Percentiles rank a stretch among this genome's conserved stretches.
Evolutionary conservation across 164 flowering plant genomes (phyloP).

Genomic region (Buxus sempervirens): DNA sequence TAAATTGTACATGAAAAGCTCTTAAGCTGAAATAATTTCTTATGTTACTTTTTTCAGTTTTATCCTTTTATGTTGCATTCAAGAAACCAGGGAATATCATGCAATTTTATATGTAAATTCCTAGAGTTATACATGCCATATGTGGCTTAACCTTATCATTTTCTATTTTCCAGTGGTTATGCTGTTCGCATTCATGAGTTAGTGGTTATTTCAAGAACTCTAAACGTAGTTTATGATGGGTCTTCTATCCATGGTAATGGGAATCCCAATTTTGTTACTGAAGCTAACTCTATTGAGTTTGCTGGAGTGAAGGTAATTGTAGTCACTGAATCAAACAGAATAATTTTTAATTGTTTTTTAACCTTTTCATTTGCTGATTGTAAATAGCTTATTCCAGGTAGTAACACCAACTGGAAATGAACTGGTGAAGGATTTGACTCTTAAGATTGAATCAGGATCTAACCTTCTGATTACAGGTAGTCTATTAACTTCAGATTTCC

Average conservation of each 20-base stretch:
- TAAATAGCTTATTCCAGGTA: slow-evolving; percentile 51
- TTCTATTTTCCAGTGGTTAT: slow-evolving; percentile 71
- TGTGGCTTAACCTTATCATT: background rate
- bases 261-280: slow-evolving; percentile 65
- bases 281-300: slow-evolving; percentile 42
- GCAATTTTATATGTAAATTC: background rate
- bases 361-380: background rate
- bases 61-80: no score
- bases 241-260: slow-evolving; percentile 47
- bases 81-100: no score
- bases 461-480: slow-evolving; percentile 96
- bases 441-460: slow-evolving; percentile 82
- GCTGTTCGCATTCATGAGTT: slow-evolving; percentile 98
- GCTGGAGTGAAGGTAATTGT: slow-evolving; percentile 10
- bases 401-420: slow-evolving; percentile 97
- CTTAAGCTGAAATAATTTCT: no score
- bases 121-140: background rate
- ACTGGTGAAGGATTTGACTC: slow-evolving; percentile 79
- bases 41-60: no score
- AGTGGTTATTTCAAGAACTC: slow-evolving; percentile 67
- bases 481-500: background rate
- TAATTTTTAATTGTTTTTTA: background rate
- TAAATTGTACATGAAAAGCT: no score
- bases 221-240: slow-evolving; percentile 45
- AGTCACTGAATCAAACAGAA: no score